Evolutionary conservation across 192 early-diverging fungal genomes (phyloP).

Genomic region (Backusella tarrabulga): DNA sequence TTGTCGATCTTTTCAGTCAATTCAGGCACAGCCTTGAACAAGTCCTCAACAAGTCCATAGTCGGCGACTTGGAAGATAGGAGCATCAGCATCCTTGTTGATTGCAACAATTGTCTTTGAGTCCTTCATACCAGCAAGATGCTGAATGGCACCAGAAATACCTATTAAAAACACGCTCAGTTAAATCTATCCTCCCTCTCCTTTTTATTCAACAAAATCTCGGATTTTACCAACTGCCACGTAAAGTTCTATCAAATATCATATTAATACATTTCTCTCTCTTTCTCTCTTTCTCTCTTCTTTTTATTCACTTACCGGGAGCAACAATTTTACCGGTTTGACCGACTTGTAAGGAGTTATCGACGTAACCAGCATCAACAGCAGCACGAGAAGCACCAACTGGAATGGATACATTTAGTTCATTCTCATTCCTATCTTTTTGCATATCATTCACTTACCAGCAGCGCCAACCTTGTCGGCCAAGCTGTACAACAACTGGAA

Average conservation of each 20-base stretch:
- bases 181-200: neutral
- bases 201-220: neutral
- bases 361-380: slow-evolving; percentile 95
- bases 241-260: slow-evolving; percentile 64
- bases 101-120: slow-evolving; percentile 96
- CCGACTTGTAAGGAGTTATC: slow-evolving; percentile 97
- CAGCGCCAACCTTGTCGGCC: slow-evolving; percentile 93
- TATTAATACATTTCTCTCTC: neutral
- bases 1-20: slow-evolving; percentile 71
- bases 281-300: neutral
- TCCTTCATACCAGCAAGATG: slow-evolving; percentile 99
- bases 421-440: neutral
- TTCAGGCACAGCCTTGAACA: slow-evolving; percentile 93
- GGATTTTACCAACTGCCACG: slow-evolving; percentile 78
- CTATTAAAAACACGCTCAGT: slow-evolving; percentile 3
- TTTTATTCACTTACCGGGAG: slow-evolving; percentile 60
- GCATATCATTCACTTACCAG: slow-evolving; percentile 49
- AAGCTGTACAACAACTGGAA: slow-evolving; percentile 88
- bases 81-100: slow-evolving; percentile 98
- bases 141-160: slow-evolving; percentile 95
- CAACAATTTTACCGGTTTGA: slow-evolving; percentile 98
- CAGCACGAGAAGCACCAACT: slow-evolving; percentile 97
- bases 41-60: slow-evolving; percentile 93
- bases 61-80: slow-evolving; percentile 99
- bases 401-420: neutral